Evolutionary conservation across 768 basidiomycete genomes (phyloP), one percentile per base, ranked within the genome.

Genomic region (Albatrellus ellisii): DNA sequence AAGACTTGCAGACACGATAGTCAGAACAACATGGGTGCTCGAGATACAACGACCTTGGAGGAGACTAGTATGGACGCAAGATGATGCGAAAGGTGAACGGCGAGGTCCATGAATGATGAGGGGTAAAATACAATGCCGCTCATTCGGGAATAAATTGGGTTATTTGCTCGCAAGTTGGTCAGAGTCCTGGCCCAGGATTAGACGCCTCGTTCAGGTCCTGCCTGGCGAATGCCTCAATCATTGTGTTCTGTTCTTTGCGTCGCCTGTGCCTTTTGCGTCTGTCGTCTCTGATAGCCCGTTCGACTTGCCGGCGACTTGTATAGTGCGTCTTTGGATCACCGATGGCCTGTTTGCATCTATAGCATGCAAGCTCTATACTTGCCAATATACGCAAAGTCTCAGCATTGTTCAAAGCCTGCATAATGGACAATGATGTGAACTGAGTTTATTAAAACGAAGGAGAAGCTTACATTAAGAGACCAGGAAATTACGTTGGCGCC

Each of bases 261-360:
- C 85, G 69, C 52, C 72, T 81, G 59, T 89, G 86, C 49, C 86
- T 70, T 59, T 71, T 75, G 52, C 83, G 70, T 48, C 84, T 70
- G 63, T 89, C 86, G 36, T 89, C 86, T 57, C 83, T 86, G 56
- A 89, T 86, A n/a, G 80, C 63, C 25, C 80, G 72, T 50, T 87
- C 80, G 40, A 88, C 74, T 52, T 77, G 74, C 52, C 81, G 73
- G 36, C 84, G 73, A 22, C 68, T 61, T 52, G 79, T 80, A 52
- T 60, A 61, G 51, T 82, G 79, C 32, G 64, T 57, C 25, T 74
- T 69, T n/a, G 84, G 78, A 59, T 86, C 81, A 37, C 69, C 55
- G 12, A 84, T 56, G 3, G 76, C 73, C 50, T 77, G 69, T 54
- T 75, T 80, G 63, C 77, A 83, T 51, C 71, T 72, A 56, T 86